Conservation (phyloP, 768 basidiomycete genomes). For the Boletellus ananiceps region DNA sequence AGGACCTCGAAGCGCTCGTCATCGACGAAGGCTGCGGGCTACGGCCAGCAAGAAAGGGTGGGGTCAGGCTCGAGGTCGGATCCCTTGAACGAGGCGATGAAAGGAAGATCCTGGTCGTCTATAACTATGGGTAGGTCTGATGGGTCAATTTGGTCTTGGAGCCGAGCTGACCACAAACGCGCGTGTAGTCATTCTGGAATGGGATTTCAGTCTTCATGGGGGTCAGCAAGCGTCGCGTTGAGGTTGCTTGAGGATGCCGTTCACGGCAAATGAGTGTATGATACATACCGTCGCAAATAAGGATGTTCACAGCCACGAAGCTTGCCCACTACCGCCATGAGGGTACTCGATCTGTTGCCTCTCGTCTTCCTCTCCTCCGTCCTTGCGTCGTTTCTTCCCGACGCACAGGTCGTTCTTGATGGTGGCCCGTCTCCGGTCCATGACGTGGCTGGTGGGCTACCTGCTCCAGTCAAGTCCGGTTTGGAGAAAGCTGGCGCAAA, state of each 20-base stretch:
- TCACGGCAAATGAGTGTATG: background rate
- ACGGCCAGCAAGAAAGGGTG: constrained; percentile 64
- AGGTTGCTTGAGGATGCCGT: constrained; percentile 44
- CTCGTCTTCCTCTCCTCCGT: constrained; percentile 34
- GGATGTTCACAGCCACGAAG: background rate
- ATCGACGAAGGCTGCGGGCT: constrained; percentile 58
- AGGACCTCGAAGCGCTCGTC: constrained; percentile 46
- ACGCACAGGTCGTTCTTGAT: constrained; percentile 43
- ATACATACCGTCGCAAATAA: background rate
- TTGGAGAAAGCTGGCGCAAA: constrained; percentile 41
- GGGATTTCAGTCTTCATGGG: constrained; percentile 65
- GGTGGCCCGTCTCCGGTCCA: constrained; percentile 21
- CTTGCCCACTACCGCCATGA: constrained; percentile 33
- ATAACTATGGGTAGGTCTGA: constrained; percentile 58
- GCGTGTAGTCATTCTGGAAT: constrained; percentile 54
- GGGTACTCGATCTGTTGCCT: constrained; percentile 30
- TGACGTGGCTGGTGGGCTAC: constrained; percentile 33
- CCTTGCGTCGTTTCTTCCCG: constrained; percentile 36
- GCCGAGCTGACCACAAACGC: background rate
- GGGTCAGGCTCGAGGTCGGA: constrained; percentile 53
- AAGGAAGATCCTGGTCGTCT: constrained; percentile 44
- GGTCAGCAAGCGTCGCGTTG: constrained; percentile 49
- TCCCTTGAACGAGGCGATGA: constrained; percentile 32
- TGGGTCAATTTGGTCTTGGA: background rate
- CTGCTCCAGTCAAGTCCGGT: constrained; percentile 41